Evolutionary conservation across 116 monocot genomes (phyloP).

Genomic region (Papilionanthe hybrid): DNA sequence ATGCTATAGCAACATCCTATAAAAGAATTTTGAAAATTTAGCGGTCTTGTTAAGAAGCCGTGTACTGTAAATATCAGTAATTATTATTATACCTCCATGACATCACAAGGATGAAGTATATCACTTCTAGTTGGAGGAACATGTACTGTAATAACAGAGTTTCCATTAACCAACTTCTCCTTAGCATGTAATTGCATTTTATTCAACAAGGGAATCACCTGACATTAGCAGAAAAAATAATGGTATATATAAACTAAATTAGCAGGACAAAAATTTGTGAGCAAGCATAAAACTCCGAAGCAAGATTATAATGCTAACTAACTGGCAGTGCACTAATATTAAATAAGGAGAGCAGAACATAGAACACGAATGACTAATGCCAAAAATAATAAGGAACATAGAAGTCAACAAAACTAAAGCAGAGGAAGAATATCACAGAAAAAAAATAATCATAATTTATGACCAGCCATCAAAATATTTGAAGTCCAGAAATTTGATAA

Average conservation of each 20-base stretch:
- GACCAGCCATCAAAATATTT: neutral
- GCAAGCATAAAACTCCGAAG: neutral
- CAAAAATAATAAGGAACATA: neutral
- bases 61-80: neutral
- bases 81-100: slow-evolving; percentile 72
- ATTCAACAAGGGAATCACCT: slow-evolving; percentile 80
- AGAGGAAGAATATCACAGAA: neutral
- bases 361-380: neutral
- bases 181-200: slow-evolving; percentile 84
- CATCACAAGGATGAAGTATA: slow-evolving; percentile 86
- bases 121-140: slow-evolving; percentile 98
- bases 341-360: neutral
- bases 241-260: neutral
- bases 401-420: neutral
- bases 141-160: slow-evolving; percentile 37
- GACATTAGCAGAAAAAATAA: slow-evolving; percentile 2
- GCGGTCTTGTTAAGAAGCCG: neutral
- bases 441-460: neutral
- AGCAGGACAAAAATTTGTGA: neutral
- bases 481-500: neutral
- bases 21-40: slow-evolving; percentile 12
- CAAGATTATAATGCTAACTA: neutral
- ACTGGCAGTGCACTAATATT: neutral
- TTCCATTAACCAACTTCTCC: slow-evolving; percentile 18
- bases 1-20: slow-evolving; percentile 98